These are phyloP conservation scores for Fraxinus nigra DNA, from an alignment of 305 asterid genomes.

Conservation along the genomic window DNA sequence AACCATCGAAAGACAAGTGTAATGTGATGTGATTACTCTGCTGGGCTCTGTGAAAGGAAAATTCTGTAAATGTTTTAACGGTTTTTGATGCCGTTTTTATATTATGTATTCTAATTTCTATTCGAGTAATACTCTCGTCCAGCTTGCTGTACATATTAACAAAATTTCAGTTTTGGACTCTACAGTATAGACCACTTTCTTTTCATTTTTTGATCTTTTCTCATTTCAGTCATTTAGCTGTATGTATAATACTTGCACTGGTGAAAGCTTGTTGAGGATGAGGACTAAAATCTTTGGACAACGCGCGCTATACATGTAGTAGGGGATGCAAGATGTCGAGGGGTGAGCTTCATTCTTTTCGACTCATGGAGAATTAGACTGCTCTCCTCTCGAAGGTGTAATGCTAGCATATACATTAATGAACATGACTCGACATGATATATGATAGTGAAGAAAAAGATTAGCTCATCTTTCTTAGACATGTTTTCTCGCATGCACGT, in stretches of 20 bases:
- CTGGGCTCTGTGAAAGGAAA: not conserved
- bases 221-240: not conserved
- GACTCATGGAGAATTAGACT: not conserved
- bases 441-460: not conserved
- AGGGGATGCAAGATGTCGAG: not conserved
- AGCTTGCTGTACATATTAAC: not conserved
- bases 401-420: not conserved
- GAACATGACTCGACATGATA: not conserved
- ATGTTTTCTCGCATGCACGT: not conserved
- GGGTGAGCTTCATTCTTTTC: not conserved
- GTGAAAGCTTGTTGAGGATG: not conserved
- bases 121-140: not conserved
- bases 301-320: not conserved
- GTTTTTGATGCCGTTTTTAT: slow-evolving; percentile 13
- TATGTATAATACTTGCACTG: not conserved
- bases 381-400: not conserved
- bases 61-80: slow-evolving; percentile 19
- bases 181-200: not conserved
- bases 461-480: not conserved
- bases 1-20: slow-evolving; percentile 69
- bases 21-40: slow-evolving; percentile 51
- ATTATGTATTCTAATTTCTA: not conserved
- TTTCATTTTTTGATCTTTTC: not conserved
- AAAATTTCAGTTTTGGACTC: not conserved
- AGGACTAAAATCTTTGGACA: not conserved